Conservation (phyloP, 768 basidiomycete genomes). For the Boletus eberwhitei region DNA sequence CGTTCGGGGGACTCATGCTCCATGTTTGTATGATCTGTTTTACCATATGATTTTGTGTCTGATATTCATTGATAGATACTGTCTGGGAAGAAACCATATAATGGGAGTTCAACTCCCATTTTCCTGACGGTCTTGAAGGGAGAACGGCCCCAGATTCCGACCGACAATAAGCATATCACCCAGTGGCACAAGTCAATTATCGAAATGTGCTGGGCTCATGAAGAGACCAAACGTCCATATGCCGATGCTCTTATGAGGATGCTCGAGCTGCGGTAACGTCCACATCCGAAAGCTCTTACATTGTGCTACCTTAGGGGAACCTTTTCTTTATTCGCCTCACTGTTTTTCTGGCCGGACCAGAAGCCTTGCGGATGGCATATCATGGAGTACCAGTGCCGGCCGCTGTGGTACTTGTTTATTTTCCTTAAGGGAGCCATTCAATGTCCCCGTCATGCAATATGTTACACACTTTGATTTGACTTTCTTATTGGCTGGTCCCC, state of each 20-base stretch:
- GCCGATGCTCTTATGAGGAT: conserved; percentile 5
- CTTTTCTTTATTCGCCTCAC: not conserved
- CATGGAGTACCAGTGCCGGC: not conserved
- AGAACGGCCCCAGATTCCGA: conserved; percentile 13
- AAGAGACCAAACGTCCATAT: conserved; percentile 17
- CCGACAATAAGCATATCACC: not conserved
- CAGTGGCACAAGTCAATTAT: conserved; percentile 7
- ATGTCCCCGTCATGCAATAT: not conserved
- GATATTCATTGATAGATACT: conserved; percentile 17
- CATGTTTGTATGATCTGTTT: conserved; percentile 17
- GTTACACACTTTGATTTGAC: not conserved
- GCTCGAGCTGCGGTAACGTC: not conserved
- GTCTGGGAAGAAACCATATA: conserved; percentile 19
- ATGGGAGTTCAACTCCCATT: not conserved
- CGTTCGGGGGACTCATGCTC: conserved; percentile 36
- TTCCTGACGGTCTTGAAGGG: not conserved
- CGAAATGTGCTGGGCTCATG: conserved; percentile 14
- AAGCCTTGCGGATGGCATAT: not conserved
- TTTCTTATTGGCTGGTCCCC: not conserved
- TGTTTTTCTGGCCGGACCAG: not conserved
- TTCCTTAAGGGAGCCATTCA: too few relatives aligned
- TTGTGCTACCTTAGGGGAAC: too few relatives aligned
- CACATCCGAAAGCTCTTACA: not conserved
- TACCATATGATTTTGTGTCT: not conserved
- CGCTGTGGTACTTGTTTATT: not conserved